Conservation (phyloP, 257 asterid species). For the Plectranthus barbatus region DNA sequence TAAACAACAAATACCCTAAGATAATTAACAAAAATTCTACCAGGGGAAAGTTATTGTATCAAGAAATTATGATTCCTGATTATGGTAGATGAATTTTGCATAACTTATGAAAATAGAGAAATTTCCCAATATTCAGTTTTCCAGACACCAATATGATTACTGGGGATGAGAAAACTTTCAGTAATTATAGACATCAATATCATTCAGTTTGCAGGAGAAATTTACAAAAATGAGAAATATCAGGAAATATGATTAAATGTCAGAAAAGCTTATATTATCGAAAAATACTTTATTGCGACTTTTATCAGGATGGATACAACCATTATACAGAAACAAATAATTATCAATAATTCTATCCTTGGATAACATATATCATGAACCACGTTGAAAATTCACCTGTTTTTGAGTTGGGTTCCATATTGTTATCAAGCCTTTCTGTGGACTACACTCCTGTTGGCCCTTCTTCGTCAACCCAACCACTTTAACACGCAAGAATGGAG, state of each 20-base stretch:
- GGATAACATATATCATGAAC: slow-evolving; percentile 1
- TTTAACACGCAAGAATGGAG: slow-evolving; percentile 79
- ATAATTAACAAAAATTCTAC: not conserved
- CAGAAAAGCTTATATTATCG: not conserved
- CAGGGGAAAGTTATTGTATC: slow-evolving; percentile 1
- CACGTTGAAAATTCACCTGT: slow-evolving; percentile 41
- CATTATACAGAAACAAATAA: not conserved
- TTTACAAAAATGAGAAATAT: too few species aligned
- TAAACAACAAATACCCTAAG: slow-evolving; percentile 7
- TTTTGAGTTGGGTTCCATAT: slow-evolving; percentile 91
- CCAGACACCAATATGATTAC: not conserved
- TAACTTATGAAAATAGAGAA: not conserved
- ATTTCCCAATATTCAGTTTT: not conserved
- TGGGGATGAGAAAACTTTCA: not conserved
- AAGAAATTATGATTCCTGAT: not conserved
- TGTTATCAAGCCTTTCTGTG: slow-evolving; percentile 67
- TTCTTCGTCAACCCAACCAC: slow-evolving; percentile 72
- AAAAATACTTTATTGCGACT: not conserved
- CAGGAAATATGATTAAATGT: too few species aligned
- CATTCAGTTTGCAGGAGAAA: not conserved
- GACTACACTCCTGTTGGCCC: slow-evolving; percentile 23
- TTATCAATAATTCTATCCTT: not conserved
- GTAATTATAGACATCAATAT: not conserved
- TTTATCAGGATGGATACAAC: not conserved
- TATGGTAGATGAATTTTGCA: not conserved